Evolutionary conservation across 2,329 filamentous ascomycete species (phyloP), one percentile per base, ranked within the genome.

Genomic region (Aureobasidium sp.): DNA sequence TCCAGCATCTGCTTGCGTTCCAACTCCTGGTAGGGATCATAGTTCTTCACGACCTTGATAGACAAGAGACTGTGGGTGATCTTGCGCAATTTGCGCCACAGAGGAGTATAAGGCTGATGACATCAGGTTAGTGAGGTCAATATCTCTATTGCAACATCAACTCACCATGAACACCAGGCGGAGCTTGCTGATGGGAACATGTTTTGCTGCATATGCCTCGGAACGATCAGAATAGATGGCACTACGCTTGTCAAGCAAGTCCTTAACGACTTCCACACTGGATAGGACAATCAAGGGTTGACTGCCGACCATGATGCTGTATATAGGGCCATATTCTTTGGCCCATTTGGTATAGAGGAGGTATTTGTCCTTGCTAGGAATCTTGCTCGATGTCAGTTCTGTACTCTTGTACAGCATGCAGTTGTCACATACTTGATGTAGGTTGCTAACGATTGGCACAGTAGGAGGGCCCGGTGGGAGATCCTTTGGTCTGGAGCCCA

Each of bases 1-100:
- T 72, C 64, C 22, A 82, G 70, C 80, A 85, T 80, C 54, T 79
- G 76, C 66, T 79, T 81, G 68, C 79, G 81, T 67, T 85, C 82
- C 2, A 84, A 73, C 52, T 79, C 76, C 65, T 84, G 81, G 64
- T 83, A 84, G 1, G 79, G 76, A 2, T 83, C 74, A 62, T 85
- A 85, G 14, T 63, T 63, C 22, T 44, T 45, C 3, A 79, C 75
- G 0, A 75, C 73, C 0, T 72, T 76, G 57, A 79, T 68, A 64
- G 82, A 81, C 31, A 83, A 80, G 72, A 2, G 70, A 71, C 31
- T 33, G 66, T 82, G 80, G 3, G 77, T 66, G 65, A 77, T 69
- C 57, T 73, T 74, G 15, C 74, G 71, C 27, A 72, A 66, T 66
- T 70, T 69, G 11, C 72, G 68, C 73, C 72, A 76, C 33, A 35